phyloP scores from a whole-genome alignment of 768 basidiomycete species.

The Pulveroboletus frians region DNA sequence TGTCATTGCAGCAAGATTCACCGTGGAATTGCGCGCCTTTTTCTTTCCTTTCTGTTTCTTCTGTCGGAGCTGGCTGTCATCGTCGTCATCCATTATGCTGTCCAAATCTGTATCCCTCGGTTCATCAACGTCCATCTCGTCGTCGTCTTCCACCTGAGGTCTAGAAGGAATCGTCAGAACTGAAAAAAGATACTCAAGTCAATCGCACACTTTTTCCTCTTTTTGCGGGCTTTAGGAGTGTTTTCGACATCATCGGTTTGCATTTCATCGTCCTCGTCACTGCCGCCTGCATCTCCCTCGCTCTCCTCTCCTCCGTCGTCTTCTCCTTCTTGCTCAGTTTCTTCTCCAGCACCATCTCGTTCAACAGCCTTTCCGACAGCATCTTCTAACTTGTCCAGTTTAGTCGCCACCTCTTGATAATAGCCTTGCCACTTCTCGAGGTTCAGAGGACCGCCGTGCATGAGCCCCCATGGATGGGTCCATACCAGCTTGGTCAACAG shows the following conservation, averaged over 20 bases:
- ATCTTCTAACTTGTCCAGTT: constrained; percentile 69
- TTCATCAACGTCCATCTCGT: constrained; percentile 58
- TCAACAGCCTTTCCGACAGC: constrained; percentile 59
- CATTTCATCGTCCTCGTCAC: constrained; percentile 33
- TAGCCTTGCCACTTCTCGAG: constrained; percentile 67
- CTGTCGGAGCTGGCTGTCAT: constrained; percentile 28
- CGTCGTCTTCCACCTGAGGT: constrained; percentile 30
- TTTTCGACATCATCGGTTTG: constrained; percentile 23
- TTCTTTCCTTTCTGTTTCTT: constrained; percentile 43
- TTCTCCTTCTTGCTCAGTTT: constrained; percentile 30
- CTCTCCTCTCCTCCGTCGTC: constrained; percentile 21
- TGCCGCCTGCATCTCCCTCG: constrained; percentile 34
- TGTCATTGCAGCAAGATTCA: constrained; percentile 64
- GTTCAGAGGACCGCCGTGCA: constrained; percentile 79
- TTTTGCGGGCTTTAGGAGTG: constrained; percentile 26
- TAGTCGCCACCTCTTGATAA: constrained; percentile 54
- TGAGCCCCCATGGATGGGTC: constrained; percentile 84
- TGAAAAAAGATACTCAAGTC: background rate
- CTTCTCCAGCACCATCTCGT: constrained; percentile 34
- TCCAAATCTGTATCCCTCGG: constrained; percentile 33
- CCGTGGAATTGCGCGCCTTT: constrained; percentile 60
- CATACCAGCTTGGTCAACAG: constrained; percentile 68
- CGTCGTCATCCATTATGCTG: constrained; percentile 37
- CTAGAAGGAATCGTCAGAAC: constrained; percentile 13
- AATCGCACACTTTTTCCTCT: constrained; percentile 26